These are phyloP conservation scores for Fusarium ambrosium DNA, from an alignment of 2,329 filamentous ascomycete genomes.

Conservation along the genomic window DNA sequence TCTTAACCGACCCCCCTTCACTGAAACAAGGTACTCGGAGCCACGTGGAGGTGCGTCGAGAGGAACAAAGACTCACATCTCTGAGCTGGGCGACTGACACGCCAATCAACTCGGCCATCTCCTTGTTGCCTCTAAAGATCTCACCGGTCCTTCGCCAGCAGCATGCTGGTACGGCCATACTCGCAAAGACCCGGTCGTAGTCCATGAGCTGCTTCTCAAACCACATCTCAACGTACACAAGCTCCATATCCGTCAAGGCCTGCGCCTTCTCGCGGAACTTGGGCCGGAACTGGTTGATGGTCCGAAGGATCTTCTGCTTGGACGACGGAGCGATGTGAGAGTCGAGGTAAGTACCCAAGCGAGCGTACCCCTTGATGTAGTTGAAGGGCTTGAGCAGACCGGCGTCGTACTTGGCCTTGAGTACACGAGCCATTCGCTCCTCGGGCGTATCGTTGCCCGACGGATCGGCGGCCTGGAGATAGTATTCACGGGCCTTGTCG, in stretches of 20 bases:
- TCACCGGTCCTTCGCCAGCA: slow-evolving; percentile 97
- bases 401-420: slow-evolving; percentile 96
- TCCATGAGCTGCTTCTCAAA: slow-evolving; percentile 97
- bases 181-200: slow-evolving; percentile 97
- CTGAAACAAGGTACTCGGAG: slow-evolving; percentile 6
- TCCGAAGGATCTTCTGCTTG: slow-evolving; percentile 91
- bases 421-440: slow-evolving; percentile 93
- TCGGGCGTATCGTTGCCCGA: slow-evolving; percentile 88
- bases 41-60: slow-evolving; percentile 16
- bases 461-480: slow-evolving; percentile 95
- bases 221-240: slow-evolving; percentile 98
- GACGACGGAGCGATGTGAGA: slow-evolving; percentile 84
- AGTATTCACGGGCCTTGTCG: slow-evolving; percentile 90
- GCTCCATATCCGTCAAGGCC: slow-evolving; percentile 89
- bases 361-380: slow-evolving; percentile 95
- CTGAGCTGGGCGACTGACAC: slow-evolving; percentile 91
- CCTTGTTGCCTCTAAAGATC: slow-evolving; percentile 97
- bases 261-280: slow-evolving; percentile 98
- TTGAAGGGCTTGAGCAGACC: slow-evolving; percentile 97
- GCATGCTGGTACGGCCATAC: slow-evolving; percentile 98
- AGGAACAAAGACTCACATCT: slow-evolving; percentile 75
- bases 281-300: slow-evolving; percentile 92
- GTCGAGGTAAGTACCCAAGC: slow-evolving; percentile 92
- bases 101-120: slow-evolving; percentile 97
- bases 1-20: neutral